Evolutionary conservation across 768 basidiomycete species (phyloP).

Genomic region (Amylocystis lapponica): DNA sequence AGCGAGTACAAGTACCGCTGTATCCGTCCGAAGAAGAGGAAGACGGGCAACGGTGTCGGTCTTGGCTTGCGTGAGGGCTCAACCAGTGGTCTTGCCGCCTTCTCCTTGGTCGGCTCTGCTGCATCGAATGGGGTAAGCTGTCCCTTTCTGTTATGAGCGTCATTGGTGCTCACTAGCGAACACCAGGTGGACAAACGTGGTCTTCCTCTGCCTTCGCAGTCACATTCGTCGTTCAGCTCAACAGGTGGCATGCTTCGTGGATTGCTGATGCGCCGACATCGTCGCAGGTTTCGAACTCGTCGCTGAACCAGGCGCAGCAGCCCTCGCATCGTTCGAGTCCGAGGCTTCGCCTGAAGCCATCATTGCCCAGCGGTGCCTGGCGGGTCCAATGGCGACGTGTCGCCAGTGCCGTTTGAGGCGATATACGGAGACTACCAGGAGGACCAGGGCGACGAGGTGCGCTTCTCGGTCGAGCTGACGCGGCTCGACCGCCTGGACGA

Average conservation of each 20-base stretch:
- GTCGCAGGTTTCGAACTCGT: constrained; percentile 61
- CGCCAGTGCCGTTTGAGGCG: constrained; percentile 40
- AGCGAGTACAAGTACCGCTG: constrained; percentile 90
- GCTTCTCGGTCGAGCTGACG: constrained; percentile 93
- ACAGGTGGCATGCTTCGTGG: constrained; percentile 82
- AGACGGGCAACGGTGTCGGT: constrained; percentile 35
- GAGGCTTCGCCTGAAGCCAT: constrained; percentile 20
- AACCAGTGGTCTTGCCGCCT: constrained; percentile 56
- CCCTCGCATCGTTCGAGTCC: constrained; percentile 11
- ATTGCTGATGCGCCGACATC: constrained; percentile 87
- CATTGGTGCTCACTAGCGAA: background rate
- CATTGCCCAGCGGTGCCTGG: constrained; percentile 13
- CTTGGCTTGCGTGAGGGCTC: constrained; percentile 40
- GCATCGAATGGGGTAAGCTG: constrained; percentile 84
- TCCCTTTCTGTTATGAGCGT: background rate
- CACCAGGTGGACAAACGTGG: constrained; percentile 84
- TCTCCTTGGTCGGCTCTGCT: constrained; percentile 75
- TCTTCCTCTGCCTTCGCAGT: constrained; percentile 74
- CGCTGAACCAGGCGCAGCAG: constrained; percentile 8
- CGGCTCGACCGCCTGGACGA: constrained; percentile 84
- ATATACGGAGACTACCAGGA: constrained; percentile 75
- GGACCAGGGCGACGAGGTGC: constrained; percentile 93
- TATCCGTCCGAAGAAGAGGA: constrained; percentile 70
- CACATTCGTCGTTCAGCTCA: constrained; percentile 43
- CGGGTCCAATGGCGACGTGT: constrained; percentile 5